Percentiles rank a stretch among this genome's conserved stretches.
Conservation (phyloP, 1,284 basidiomycete species). For the Cutaneotrichosporon cyanovorans region DNA sequence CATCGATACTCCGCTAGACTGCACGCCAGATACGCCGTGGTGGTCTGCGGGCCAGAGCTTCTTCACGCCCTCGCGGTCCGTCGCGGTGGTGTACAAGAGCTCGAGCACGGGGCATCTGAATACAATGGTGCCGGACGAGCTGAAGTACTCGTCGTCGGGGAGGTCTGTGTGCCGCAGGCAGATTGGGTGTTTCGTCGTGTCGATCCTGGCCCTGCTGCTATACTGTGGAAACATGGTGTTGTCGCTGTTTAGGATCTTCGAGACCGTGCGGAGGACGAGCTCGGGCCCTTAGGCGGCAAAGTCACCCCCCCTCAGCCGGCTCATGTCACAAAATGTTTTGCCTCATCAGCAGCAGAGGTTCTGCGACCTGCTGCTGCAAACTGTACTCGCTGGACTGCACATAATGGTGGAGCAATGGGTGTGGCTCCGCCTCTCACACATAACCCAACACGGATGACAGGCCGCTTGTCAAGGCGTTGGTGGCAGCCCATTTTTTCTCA, state of each 20-base stretch:
- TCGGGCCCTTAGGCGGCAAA: too few species aligned
- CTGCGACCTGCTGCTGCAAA: too few species aligned
- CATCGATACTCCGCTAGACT: slow-evolving; percentile 51
- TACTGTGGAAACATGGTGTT: slow-evolving; percentile 48
- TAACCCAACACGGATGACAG: too few species aligned
- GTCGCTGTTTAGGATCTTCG: slow-evolving; percentile 48
- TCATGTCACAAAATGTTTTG: too few species aligned
- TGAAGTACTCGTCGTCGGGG: neutral
- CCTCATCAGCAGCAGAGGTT: too few species aligned
- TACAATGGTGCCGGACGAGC: slow-evolving; percentile 1
- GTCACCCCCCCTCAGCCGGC: too few species aligned
- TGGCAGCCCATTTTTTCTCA: too few species aligned
- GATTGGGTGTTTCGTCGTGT: slow-evolving; percentile 41
- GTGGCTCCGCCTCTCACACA: too few species aligned
- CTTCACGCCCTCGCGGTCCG: neutral
- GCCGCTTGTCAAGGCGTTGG: too few species aligned
- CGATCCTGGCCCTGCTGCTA: slow-evolving; percentile 36
- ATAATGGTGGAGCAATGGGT: too few species aligned
- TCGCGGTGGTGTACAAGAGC: neutral
- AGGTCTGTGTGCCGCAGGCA: slow-evolving; percentile 40
- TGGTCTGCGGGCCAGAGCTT: slow-evolving; percentile 23
- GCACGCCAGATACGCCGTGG: slow-evolving; percentile 39
- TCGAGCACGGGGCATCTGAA: neutral
- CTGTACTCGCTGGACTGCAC: too few species aligned
- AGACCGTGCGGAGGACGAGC: slow-evolving; percentile 45